These are phyloP conservation scores for Lodderomyces theae DNA, from an alignment of 1,139 yeast genomes.

Conservation along the genomic window DNA sequence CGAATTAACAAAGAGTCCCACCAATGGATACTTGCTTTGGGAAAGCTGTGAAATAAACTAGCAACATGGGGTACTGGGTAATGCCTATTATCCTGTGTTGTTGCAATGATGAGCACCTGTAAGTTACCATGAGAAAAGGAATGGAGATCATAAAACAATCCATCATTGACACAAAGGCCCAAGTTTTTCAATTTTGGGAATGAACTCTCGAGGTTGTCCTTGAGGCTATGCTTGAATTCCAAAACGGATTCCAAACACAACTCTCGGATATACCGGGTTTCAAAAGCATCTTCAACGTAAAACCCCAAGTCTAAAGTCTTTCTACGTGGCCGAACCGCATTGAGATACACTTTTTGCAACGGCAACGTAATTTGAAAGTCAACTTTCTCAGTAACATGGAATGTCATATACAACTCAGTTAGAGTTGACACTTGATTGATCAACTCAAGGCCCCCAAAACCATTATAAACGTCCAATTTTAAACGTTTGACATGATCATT, in stretches of 20 bases:
- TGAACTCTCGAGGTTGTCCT: not conserved
- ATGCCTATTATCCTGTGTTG: not conserved
- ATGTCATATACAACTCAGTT: not conserved
- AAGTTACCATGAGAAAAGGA: not conserved
- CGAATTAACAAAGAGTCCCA: not conserved
- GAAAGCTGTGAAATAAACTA: not conserved
- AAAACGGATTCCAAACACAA: not conserved
- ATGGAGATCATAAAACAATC: not conserved
- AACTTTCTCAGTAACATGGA: not conserved
- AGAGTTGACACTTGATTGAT: not conserved
- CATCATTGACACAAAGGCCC: not conserved
- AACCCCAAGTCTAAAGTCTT: not conserved
- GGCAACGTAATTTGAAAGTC: not conserved
- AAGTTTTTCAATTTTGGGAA: not conserved
- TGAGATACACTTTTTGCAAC: not conserved
- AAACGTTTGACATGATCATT: not conserved
- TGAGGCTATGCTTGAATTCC: not conserved
- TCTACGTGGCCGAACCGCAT: too few species aligned
- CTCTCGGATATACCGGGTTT: not conserved
- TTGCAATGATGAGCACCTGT: not conserved
- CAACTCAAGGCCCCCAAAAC: not conserved
- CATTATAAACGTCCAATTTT: not conserved
- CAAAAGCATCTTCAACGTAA: not conserved
- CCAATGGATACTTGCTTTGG: not conserved
- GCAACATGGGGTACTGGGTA: not conserved